Evolutionary conservation across 208 protist genomes (phyloP).

Genomic region (Acanthamoeba sp.): DNA sequence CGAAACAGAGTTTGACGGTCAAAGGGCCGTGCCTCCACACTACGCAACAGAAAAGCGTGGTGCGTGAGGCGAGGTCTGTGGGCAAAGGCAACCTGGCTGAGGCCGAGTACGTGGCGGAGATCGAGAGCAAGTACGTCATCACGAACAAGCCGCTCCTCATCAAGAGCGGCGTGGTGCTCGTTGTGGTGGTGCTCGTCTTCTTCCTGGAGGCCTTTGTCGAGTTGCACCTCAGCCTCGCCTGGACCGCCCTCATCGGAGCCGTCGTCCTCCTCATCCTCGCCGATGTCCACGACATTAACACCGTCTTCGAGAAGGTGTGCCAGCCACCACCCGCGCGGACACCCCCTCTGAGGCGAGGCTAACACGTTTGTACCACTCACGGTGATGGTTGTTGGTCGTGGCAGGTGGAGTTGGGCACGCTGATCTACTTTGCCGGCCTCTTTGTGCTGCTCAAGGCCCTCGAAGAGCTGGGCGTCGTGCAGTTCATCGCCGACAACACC

Average conservation of each 20-base stretch:
- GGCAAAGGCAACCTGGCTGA: constrained; percentile 63
- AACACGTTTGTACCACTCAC: too few species aligned
- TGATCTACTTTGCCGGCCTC: constrained; percentile 85
- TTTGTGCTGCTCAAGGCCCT: constrained; percentile 86
- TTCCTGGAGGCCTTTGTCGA: constrained; percentile 80
- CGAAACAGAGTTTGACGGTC: too few species aligned
- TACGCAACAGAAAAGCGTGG: constrained; percentile 4
- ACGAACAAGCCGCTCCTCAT: constrained; percentile 76
- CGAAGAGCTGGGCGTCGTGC: constrained; percentile 76
- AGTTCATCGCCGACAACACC: constrained; percentile 78
- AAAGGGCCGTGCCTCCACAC: too few species aligned
- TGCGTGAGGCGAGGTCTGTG: constrained; percentile 3
- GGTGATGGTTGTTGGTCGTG: not conserved
- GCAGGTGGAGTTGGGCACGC: constrained; percentile 85
- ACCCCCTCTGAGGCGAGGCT: not conserved
- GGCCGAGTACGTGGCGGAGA: constrained; percentile 70
- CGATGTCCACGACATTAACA: constrained; percentile 52
- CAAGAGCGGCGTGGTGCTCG: constrained; percentile 78
- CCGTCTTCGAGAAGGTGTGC: constrained; percentile 57
- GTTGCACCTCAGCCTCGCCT: constrained; percentile 82
- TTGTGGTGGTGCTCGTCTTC: constrained; percentile 82
- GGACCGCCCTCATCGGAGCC: constrained; percentile 84
- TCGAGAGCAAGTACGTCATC: constrained; percentile 82
- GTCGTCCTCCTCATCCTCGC: constrained; percentile 77
- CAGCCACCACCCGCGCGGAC: not conserved